phyloP scores from a whole-genome alignment of 768 basidiomycete species.

The Coprinopsis cinerea region DNA sequence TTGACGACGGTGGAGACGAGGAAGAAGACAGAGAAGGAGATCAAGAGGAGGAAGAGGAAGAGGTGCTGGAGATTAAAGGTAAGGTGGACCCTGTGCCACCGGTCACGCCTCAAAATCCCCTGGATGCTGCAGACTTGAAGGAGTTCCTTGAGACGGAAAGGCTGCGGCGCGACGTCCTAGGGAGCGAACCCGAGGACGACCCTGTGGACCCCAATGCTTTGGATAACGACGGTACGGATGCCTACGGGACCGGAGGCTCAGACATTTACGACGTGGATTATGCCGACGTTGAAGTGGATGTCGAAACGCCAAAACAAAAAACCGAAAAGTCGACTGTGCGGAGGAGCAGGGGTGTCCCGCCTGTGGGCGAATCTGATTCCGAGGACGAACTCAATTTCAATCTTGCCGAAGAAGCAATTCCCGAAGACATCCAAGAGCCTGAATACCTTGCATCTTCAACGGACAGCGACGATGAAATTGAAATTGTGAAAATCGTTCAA shows the following conservation, averaged over 20 bases:
- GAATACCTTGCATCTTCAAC: neutral
- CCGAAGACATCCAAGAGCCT: neutral
- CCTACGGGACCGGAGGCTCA: neutral
- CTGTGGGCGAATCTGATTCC: constrained; percentile 1
- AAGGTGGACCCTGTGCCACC: constrained; percentile 13
- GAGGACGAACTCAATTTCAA: constrained; percentile 4
- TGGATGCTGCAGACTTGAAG: constrained; percentile 55
- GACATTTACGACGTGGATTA: constrained; percentile 3
- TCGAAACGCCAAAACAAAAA: constrained; percentile 7
- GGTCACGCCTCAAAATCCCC: constrained; percentile 15
- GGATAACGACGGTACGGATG: constrained; percentile 15
- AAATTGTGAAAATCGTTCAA: constrained; percentile 27
- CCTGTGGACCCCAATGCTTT: constrained; percentile 7
- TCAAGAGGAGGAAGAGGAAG: constrained; percentile 25
- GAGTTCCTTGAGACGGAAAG: constrained; percentile 66
- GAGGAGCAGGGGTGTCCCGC: neutral
- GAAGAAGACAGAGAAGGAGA: constrained; percentile 38
- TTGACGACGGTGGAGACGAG: constrained; percentile 39
- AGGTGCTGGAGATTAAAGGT: constrained; percentile 19
- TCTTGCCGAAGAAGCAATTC: neutral
- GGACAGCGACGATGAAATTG: constrained; percentile 13
- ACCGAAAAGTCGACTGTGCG: constrained; percentile 1
- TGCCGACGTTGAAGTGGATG: constrained; percentile 7
- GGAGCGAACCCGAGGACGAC: constrained; percentile 38
- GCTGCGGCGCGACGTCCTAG: constrained; percentile 41